phyloP scores from a whole-genome alignment of 345 rosid species.

The Linum lewisii region DNA sequence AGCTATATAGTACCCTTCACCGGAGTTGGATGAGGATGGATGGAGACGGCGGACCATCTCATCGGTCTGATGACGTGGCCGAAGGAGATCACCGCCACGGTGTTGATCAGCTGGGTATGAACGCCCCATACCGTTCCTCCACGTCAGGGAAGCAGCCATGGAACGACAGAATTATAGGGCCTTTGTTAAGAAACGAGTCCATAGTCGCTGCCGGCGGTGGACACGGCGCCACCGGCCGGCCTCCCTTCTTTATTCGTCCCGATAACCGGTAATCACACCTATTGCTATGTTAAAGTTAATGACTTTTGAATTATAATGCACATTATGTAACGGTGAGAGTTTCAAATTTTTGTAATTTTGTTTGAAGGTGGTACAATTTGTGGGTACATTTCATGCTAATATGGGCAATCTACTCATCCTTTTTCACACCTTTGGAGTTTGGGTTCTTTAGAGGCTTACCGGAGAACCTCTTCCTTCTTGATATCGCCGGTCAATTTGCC shows the following conservation, averaged over 20 bases:
- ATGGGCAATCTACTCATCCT: conserved; percentile 85
- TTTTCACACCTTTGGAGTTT: conserved; percentile 82
- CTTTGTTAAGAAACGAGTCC: neutral
- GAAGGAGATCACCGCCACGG: neutral
- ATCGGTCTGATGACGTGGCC: neutral
- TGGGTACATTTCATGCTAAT: conserved; percentile 70
- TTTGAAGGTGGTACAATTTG: conserved; percentile 47
- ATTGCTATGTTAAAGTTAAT: too few species aligned
- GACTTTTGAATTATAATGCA: too few species aligned
- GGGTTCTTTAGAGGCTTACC: conserved; percentile 84
- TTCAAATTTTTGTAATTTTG: too few species aligned
- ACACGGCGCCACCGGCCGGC: neutral
- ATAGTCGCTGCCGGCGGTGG: neutral
- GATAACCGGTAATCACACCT: neutral
- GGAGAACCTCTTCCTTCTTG: conserved; percentile 55
- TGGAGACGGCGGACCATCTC: neutral
- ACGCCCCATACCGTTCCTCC: neutral
- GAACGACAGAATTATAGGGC: neutral
- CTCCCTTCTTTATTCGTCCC: neutral
- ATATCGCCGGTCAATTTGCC: conserved; percentile 60
- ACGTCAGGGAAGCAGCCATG: neutral
- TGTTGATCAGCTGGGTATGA: neutral
- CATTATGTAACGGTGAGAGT: too few species aligned
- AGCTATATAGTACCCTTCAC: neutral
- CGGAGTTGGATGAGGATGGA: neutral